Evolutionary conservation across 306 rosid genomes (phyloP).

Genomic region (Prunus dulcis): DNA sequence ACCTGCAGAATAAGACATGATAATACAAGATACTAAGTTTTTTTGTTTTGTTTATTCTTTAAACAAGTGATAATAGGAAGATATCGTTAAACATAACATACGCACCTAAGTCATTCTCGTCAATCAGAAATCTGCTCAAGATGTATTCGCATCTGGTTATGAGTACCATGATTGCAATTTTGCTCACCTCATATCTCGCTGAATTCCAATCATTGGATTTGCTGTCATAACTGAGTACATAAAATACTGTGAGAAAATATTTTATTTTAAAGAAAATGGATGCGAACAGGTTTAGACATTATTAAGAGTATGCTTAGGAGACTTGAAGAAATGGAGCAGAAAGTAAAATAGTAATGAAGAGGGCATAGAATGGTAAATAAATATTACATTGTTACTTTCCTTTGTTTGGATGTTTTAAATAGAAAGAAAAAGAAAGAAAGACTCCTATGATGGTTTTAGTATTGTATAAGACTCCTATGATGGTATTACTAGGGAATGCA

Average conservation of each 20-base stretch:
- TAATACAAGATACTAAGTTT: background rate
- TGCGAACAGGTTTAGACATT: background rate
- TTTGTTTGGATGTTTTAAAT: background rate
- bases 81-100: background rate
- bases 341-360: background rate
- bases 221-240: conserved; percentile 43
- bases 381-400: background rate
- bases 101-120: conserved; percentile 77
- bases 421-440: background rate
- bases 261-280: background rate
- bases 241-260: background rate
- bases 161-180: conserved; percentile 72
- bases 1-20: conserved; percentile 44
- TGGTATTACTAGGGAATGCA: background rate
- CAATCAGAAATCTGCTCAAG: conserved; percentile 66
- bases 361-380: background rate
- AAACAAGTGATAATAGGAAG: background rate
- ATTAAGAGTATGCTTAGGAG: background rate
- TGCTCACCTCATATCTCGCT: conserved; percentile 78
- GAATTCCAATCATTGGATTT: conserved; percentile 53
- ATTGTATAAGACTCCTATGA: too few species aligned
- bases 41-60: background rate
- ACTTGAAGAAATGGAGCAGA: background rate
- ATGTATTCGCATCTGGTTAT: conserved; percentile 74
- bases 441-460: background rate